These are phyloP conservation scores for Neurospora cerealis DNA, from an alignment of 495 filamentous ascomycete species.

Conservation along the genomic window DNA sequence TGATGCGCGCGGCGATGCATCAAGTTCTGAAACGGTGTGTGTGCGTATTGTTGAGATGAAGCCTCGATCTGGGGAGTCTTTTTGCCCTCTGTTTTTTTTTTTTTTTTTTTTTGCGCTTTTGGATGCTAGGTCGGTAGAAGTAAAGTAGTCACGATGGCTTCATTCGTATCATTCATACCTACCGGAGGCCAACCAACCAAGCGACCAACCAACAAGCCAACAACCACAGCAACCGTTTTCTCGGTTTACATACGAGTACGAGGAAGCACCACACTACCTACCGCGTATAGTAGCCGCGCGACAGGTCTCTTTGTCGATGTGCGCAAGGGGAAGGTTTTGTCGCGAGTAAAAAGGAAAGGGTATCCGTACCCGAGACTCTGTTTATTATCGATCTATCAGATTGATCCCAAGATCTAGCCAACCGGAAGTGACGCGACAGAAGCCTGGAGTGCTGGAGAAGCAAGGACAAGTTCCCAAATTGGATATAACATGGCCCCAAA, in stretches of 20 bases:
- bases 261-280: neutral
- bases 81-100: neutral
- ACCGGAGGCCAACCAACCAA: conserved; percentile 2
- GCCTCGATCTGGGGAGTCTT: conserved; percentile 3
- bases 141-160: neutral
- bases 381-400: neutral
- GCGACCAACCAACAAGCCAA: neutral
- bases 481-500: neutral
- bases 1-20: neutral
- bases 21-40: neutral
- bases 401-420: neutral
- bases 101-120: neutral
- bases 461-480: neutral
- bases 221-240: neutral
- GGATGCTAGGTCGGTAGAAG: neutral
- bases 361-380: neutral
- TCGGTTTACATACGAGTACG: neutral
- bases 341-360: neutral
- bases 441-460: neutral
- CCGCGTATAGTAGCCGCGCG: neutral
- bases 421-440: neutral
- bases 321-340: neutral
- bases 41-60: neutral
- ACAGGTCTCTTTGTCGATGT: neutral
- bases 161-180: neutral